Base-by-base conservation (phyloP, 257 asterid genomes). In the Hygrophila difformis region DNA sequence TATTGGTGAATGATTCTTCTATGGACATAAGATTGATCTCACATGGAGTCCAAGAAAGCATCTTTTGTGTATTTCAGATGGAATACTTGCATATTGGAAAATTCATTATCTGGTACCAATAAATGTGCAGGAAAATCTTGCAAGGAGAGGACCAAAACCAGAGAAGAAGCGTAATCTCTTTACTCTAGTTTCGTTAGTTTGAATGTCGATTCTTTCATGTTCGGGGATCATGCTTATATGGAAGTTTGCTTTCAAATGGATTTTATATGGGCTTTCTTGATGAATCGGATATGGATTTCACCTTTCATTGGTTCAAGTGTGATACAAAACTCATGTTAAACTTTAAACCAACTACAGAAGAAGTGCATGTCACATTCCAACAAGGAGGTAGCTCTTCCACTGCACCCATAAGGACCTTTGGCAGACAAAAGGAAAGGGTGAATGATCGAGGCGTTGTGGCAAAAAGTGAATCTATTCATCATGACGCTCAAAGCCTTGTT, bases 131-230 rank as follows among this genome's bases (percentile, higher is more conserved):
- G 85, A 76, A 55, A 75, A 56, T 63, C 71, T 70, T 53, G 14
- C 63, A 36, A 61, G 74, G 56, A 55, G 50, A 16, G 56, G 57
- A 39, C 24, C 65, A 6, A 70, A 56, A 65, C 34, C 64, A 47
- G 82, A 58, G 69, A 79, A 79, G 56, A 77, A 75, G 62, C 21
- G 96, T 82, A 77, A 65, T 51, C 36, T 44, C 49, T 36, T 40
- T 33, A 52, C 48, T 51, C 16, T 23, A 18, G 45, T 58, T 36
- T 33, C 48, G 1, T 51, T 37, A 9, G 21, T 59, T 42, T 28
- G 9, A 9, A 18, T 33, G 17, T 47, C 28, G 2, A 34, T 42
- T 22, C 8, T 31, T 47, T 51, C 49, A 38, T 60, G 29, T 36
- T 46, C 44, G 23, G 1, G 38, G 13, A 3, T 8, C 40, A n/a